Evolutionary conservation across 2,329 filamentous ascomycete species (phyloP), one percentile per base, ranked within the genome.

Genomic region (Penicillium sp.): DNA sequence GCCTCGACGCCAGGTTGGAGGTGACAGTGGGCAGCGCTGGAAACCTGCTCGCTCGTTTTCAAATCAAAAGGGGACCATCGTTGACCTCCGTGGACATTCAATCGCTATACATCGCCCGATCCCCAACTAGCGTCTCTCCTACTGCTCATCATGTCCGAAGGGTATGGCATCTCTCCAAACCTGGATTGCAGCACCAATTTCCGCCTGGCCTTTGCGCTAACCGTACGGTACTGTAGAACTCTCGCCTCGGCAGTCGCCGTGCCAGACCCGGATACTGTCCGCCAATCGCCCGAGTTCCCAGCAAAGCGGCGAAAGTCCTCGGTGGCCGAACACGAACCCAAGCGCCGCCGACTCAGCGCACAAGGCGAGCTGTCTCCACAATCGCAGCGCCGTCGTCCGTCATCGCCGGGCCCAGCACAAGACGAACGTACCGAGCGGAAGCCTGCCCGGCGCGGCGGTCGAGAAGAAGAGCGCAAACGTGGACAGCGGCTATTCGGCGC

Each of bases 401-500:
- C 61, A 27, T 43, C 56, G 3, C 54, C 60, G n/a, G 33, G 50
- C 10, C 23, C 36, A 26, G 30, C 40, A 8, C 25, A 6, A 13
- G 25, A 27, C 10, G 49, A 50, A 13, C 39, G 31, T 16, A 27
- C 44, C 4, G 54, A 50, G 29, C 45, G 36, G 14, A 53, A 42
- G 37, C 46, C 47, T 17, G 33, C 45, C n/a, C 41, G 43, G 17
- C 47, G 54, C 43, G 71, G 62, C 40, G 67, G 75, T 36, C 68
- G 73, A 18, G 72, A 81, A 41, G 86, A 94, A 57, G 91, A 97
- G 62, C 87, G 83, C 64, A 88, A 86, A 62, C 84, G 91, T 25
- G 86, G 87, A 15, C 84, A 86, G 65, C 79, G 91, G 37, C 74
- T 97, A 45, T 96, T 96, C 60, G 90, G 91, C 46, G 86, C 84